Base-by-base conservation (phyloP, 768 basidiomycete species). In the Mycena metata region DNA sequence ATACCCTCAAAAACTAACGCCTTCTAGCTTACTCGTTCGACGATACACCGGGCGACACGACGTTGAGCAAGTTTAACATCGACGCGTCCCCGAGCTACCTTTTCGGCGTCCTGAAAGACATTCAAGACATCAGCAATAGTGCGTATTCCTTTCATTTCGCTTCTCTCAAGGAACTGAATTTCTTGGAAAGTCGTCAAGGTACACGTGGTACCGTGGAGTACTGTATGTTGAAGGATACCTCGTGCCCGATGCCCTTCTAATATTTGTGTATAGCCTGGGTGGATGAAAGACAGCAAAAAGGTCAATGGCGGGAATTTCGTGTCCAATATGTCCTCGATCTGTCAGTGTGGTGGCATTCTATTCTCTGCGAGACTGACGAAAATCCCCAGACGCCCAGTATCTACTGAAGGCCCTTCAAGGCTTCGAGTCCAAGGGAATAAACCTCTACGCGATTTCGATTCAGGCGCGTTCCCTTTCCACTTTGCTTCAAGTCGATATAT, bases 1-100 rank as follows among this genome's bases (percentile, higher is more conserved):
- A 19, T 0, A 17, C 15, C 17, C 16, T 39, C 39, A 39, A 2
- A 1, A 24, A 50, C n/a, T 26, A 50, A 61, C 35, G 17, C 3
- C 1, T 54, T 21, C 16, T 13, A 77, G 80, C 64, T 15, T 80
- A 80, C 66, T 76, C 73, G 61, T 75, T 72, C 26, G 80, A 81
- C 64, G 78, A 78, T 54, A 70, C 66, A 17, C 69, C 59, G 36
- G 76, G 73, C 15, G 79, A 81, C 60, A 78, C 76, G 2, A 65
- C 71, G 12, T 69, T 81, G 35, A 67, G 45, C 24, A 59, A 67
- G 11, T 80, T 81, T 69, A 75, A 74, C 36, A 72, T 76, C 49
- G 71, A 75, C 66, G 70, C 57, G 17, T 74, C 77, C 11, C 80
- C 80, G n/a, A 71, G 72, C n/a, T 78, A 78, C 54, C 59, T 80